Evolutionary conservation across 768 basidiomycete species (phyloP).

Genomic region (Naematelia aurantialba): DNA sequence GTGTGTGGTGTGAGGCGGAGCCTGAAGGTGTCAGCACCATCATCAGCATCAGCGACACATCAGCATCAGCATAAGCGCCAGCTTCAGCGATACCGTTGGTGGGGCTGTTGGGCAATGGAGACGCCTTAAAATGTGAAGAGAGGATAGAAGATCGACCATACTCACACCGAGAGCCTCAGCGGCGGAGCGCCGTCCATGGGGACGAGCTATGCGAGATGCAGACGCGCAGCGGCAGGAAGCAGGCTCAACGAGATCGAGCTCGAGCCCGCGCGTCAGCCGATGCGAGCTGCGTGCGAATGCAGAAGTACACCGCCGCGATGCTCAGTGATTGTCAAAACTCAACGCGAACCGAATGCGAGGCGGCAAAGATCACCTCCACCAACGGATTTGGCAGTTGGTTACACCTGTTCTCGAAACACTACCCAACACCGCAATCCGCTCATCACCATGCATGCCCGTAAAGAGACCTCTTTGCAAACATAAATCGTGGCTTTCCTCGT

Average conservation of each 20-base stretch:
- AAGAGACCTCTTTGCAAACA: not conserved
- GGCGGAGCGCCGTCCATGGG: conserved; percentile 11
- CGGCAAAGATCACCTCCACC: not conserved
- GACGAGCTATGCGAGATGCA: not conserved
- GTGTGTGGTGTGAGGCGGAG: conserved; percentile 19
- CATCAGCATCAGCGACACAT: too few species aligned
- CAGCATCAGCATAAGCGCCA: too few species aligned
- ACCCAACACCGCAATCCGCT: too few species aligned
- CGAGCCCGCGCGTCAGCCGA: too few species aligned
- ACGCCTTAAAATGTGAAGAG: too few species aligned
- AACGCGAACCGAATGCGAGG: not conserved
- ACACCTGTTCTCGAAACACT: too few species aligned
- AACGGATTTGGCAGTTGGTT: not conserved
- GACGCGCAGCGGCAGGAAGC: too few species aligned
- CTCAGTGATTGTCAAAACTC: not conserved
- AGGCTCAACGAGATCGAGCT: too few species aligned
- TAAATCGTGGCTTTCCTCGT: not conserved
- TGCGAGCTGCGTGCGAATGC: not conserved
- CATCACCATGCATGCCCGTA: not conserved
- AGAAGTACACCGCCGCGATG: not conserved
- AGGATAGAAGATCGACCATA: too few species aligned
- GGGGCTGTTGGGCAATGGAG: too few species aligned
- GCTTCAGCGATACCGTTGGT: too few species aligned
- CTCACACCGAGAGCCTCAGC: conserved; percentile 14
- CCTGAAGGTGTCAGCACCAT: conserved; percentile 3